Conservation (phyloP, 2,329 filamentous ascomycete genomes). For the Neurospora sp. region DNA sequence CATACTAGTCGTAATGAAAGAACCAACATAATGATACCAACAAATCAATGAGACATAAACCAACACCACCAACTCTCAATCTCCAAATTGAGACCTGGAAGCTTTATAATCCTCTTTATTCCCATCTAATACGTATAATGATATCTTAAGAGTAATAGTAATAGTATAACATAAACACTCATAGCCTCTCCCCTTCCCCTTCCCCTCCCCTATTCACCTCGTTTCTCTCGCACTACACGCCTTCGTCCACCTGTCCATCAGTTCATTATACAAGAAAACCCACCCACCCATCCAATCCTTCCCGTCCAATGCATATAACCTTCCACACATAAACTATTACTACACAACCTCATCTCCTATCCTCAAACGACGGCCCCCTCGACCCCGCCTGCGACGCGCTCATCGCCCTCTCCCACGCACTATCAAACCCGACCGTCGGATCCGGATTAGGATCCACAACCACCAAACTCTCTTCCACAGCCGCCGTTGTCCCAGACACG, state of each 20-base stretch:
- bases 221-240: neutral
- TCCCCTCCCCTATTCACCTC: neutral
- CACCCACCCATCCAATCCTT: neutral
- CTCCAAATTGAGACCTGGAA: too few relatives aligned
- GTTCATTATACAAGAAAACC: neutral
- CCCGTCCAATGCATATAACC: neutral
- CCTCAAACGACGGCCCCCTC: neutral
- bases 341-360: neutral
- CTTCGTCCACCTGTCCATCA: neutral
- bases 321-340: neutral
- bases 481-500: slow-evolving; percentile 17
- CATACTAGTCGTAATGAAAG: neutral
- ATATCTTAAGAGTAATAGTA: neutral
- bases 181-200: neutral
- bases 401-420: slow-evolving; percentile 57
- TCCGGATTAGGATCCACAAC: slow-evolving; percentile 42
- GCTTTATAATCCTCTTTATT: neutral
- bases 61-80: neutral
- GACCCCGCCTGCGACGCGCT: neutral
- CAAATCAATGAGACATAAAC: neutral
- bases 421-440: slow-evolving; percentile 46
- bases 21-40: neutral
- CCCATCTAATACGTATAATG: neutral
- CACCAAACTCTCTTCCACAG: slow-evolving; percentile 41
- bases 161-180: neutral